Conservation (phyloP, 176 grass and related monocot genomes). For the Avena atlantica region DNA sequence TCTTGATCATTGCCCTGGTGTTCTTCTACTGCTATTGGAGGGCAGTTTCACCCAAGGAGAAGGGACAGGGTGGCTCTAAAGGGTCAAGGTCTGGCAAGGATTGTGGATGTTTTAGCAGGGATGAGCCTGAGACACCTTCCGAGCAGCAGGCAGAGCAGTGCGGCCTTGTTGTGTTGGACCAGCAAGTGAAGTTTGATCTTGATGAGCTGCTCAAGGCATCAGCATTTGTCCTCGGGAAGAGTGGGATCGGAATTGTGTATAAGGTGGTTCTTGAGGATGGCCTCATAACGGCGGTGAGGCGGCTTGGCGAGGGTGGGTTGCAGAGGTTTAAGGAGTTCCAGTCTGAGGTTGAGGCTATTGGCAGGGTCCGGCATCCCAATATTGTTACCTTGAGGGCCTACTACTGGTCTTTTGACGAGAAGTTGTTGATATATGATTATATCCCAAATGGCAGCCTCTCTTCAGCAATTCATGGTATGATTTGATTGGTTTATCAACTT, state of each 20-base stretch:
- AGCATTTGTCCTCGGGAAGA: conserved; percentile 90
- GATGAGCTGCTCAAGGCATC: conserved; percentile 88
- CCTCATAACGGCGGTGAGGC: conserved; percentile 72
- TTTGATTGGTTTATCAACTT: conserved; percentile 12
- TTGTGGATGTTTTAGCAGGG: conserved; percentile 74
- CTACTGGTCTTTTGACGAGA: conserved; percentile 98
- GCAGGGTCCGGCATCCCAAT: conserved; percentile 91
- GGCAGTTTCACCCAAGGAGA: conserved; percentile 53
- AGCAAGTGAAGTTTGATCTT: conserved; percentile 66
- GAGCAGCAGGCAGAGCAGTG: conserved; percentile 66
- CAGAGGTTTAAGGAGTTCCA: conserved; percentile 94
- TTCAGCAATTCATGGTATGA: conserved; percentile 84
- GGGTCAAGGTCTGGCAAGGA: conserved; percentile 50
- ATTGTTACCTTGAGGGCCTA: conserved; percentile 89
- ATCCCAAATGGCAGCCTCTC: conserved; percentile 89
- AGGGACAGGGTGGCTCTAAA: conserved; percentile 40
- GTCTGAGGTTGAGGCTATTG: conserved; percentile 89
- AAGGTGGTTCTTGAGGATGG: conserved; percentile 83
- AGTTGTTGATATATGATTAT: conserved; percentile 93
- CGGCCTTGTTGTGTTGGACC: conserved; percentile 73
- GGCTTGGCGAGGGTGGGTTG: conserved; percentile 80
- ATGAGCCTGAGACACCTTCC: conserved; percentile 49
- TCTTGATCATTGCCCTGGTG: conserved; percentile 67
- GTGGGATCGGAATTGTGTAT: conserved; percentile 88
- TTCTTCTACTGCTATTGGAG: conserved; percentile 85